Evolutionary conservation across 768 basidiomycete species (phyloP), one percentile per base, ranked within the genome.

Genomic region (Boletus sensibilis): DNA sequence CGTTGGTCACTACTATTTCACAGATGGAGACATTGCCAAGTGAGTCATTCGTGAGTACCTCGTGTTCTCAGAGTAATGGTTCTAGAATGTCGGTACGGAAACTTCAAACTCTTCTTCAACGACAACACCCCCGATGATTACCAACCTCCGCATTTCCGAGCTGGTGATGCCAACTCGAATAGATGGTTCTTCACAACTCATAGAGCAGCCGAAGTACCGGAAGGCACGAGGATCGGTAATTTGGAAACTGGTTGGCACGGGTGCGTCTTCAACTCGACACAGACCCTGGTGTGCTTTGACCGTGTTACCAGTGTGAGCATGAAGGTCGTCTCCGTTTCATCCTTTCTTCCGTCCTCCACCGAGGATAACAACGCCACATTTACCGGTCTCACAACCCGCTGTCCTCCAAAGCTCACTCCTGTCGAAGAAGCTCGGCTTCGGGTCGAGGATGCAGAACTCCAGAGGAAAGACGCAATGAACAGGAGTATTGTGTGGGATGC

Each of bases 141-240:
- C 64, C 89, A 95, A 67, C 93, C 93, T 6, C 89, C 88, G 0
- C 76, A 86, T 68, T 94, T 94, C 65, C 79, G 81, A 54, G 72
- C 87, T 5, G 90, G 85, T 1, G 90, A 94, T 64, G 73, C 74
- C 6, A 77, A 85, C n/a, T 82, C 80, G 58, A 85, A 92, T 67
- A 88, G 77, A 55, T 92, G 88, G 84, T 89, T 82, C 65, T 89
- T 94, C 66, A 85, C 87, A 64, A 94, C 92, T 0, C 92, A 92
- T 64, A 79, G 80, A 61, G 65, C 81, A 27, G 78, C 80, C 33
- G 92, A 94, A 73, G 74, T 81, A 6, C 92, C 92, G 2, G 90
- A 93, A 62, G 83, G 81, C 56, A 86, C 81, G 68, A 84, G 75
- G 54, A 73, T 92, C 25, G 91, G 92, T 5, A 78, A 77, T 49